Evolutionary conservation across 345 rosid genomes (phyloP).

Genomic region (Rhizophora mangle): DNA sequence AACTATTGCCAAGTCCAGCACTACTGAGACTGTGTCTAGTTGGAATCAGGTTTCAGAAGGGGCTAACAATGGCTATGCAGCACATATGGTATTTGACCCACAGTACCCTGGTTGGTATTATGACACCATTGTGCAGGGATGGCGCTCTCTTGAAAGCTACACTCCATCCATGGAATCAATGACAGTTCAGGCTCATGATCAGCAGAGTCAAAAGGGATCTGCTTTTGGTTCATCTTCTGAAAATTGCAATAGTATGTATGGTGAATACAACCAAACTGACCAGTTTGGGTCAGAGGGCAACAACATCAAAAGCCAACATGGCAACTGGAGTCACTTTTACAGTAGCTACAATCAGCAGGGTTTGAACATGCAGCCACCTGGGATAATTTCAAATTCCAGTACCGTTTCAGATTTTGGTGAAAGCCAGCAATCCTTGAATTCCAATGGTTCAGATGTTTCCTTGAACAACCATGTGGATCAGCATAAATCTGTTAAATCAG

Average conservation of each 20-base stretch:
- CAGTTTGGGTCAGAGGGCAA: slow-evolving; percentile 40
- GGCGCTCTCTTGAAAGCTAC: slow-evolving; percentile 69
- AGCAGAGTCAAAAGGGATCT: slow-evolving; percentile 57
- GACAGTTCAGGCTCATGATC: slow-evolving; percentile 38
- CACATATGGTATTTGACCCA: slow-evolving; percentile 82
- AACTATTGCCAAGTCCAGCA: slow-evolving; percentile 42
- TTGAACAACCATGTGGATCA: slow-evolving; percentile 37
- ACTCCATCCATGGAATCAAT: slow-evolving; percentile 48
- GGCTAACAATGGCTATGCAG: slow-evolving; percentile 69
- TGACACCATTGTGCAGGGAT: slow-evolving; percentile 63
- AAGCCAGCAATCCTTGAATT: slow-evolving; percentile 43
- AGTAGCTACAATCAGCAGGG: slow-evolving; percentile 40
- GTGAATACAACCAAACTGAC: slow-evolving; percentile 41
- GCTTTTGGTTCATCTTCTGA: slow-evolving; percentile 32
- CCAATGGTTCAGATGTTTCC: slow-evolving; percentile 40
- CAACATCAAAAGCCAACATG: slow-evolving; percentile 40
- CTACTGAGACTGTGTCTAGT: slow-evolving; percentile 50
- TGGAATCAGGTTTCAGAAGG: slow-evolving; percentile 67
- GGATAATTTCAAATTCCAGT: slow-evolving; percentile 32
- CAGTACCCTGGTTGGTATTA: slow-evolving; percentile 97
- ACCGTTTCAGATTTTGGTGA: slow-evolving; percentile 39
- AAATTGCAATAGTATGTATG: slow-evolving; percentile 33
- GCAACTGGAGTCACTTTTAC: slow-evolving; percentile 49
- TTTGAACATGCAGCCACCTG: slow-evolving; percentile 48
- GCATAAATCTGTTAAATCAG: slow-evolving; percentile 33